Conservation (phyloP, 2,329 filamentous ascomycete species). For the Colletotrichum ledebouriae region DNA sequence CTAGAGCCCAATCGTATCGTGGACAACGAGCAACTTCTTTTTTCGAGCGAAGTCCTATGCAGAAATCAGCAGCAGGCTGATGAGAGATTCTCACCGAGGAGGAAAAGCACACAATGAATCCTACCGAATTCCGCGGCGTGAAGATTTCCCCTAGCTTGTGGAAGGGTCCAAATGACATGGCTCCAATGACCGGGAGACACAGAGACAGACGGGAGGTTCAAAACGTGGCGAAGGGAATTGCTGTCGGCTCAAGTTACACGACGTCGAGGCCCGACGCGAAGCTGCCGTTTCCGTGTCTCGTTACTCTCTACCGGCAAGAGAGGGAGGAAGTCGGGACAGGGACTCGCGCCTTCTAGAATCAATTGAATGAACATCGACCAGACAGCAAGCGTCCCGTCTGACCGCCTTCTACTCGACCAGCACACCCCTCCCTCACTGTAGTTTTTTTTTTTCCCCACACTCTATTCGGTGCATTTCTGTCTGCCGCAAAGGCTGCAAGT, state of each 20-base stretch:
- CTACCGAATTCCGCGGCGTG: neutral
- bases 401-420: constrained; percentile 27
- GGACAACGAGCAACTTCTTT: too few species aligned
- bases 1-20: neutral
- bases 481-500: constrained; percentile 26
- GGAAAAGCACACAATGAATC: too few species aligned
- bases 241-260: constrained; percentile 24
- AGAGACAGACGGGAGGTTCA: neutral
- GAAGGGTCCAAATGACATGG: constrained; percentile 14
- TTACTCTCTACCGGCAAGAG: neutral
- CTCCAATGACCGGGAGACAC: constrained; percentile 1
- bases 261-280: constrained; percentile 28
- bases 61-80: too few species aligned
- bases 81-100: too few species aligned
- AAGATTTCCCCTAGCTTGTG: neutral
- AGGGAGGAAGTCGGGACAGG: constrained; percentile 3
- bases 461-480: constrained; percentile 7
- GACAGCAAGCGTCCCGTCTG: constrained; percentile 8
- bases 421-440: too few species aligned
- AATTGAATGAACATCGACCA: neutral
- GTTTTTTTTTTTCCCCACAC: neutral
- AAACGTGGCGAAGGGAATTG: constrained; percentile 21
- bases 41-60: too few species aligned
- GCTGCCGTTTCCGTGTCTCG: constrained; percentile 6
- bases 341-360: constrained; percentile 22